phyloP scores from a whole-genome alignment of 1,139 yeast genomes.

The Suhomyces taliae region DNA sequence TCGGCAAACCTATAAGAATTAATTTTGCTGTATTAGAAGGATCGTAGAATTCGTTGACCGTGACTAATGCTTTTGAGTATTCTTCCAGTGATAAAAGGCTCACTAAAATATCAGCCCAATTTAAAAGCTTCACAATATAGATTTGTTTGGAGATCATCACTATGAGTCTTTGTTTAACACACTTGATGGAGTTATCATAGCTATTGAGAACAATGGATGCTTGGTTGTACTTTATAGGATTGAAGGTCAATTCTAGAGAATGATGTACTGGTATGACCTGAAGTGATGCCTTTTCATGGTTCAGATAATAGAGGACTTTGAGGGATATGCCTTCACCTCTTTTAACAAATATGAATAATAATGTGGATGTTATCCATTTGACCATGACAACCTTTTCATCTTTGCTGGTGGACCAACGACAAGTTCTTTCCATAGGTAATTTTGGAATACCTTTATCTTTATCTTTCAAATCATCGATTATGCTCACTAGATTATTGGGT shows the following conservation, averaged over 20 bases:
- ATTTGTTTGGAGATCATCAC: constrained; percentile 28
- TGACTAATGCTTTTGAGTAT: constrained; percentile 55
- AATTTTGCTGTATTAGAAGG: constrained; percentile 41
- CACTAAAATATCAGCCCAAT: constrained; percentile 72
- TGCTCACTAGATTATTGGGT: constrained; percentile 29
- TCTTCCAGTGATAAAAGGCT: constrained; percentile 48
- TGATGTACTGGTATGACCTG: constrained; percentile 2
- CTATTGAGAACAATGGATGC: background rate
- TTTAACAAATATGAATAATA: constrained; percentile 41
- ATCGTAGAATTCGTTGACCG: constrained; percentile 54
- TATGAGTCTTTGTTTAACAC: constrained; percentile 28
- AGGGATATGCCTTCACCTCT: background rate
- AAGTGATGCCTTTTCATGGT: background rate
- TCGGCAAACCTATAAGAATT: constrained; percentile 55
- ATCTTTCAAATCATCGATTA: constrained; percentile 37
- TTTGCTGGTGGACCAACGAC: constrained; percentile 39
- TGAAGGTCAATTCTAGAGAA: background rate
- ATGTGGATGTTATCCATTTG: constrained; percentile 59
- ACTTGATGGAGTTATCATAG: constrained; percentile 20
- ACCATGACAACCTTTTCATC: constrained; percentile 50
- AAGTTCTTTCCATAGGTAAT: constrained; percentile 44
- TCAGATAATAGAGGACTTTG: constrained; percentile 8
- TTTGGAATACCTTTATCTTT: constrained; percentile 39
- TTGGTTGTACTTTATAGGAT: background rate
- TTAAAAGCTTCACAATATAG: constrained; percentile 56